Base-by-base conservation (phyloP, 1,284 basidiomycete genomes). In the Sporisorium reilianum region DNA sequence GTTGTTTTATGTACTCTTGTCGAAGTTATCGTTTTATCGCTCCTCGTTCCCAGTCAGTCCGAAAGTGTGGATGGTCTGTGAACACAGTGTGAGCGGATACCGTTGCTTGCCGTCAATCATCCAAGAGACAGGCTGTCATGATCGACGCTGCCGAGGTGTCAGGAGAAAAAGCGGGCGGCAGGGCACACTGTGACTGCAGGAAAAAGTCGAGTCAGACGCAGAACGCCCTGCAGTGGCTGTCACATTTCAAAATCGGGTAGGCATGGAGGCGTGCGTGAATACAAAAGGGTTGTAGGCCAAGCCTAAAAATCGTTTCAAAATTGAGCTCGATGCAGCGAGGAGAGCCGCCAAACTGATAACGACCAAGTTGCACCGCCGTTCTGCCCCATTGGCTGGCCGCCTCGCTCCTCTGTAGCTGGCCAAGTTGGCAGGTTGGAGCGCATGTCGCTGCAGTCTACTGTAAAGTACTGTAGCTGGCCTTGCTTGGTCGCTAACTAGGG, bases 271-370 rank as follows among this genome's bases (percentile, higher is more conserved):
- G 44, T 44, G 23, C 5, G 5, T 18, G 28, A 54, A 49, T 59
- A 50, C 64, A 65, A 60, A 50, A 41, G n/a, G 30, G n/a, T 49
- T 63, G 48, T 45, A 56, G 14, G 51, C 6, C 16, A 34, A 14
- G 34, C 4, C 26, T 51, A 10, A 38, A 48, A 46, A 23, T 20
- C 3, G n/a, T 42, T n/a, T 26, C 34, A 20, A 55, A 44, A 25
- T 38, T 38, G 0, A 32, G 11, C 26, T n/a, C 20, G 30, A 48
- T 34, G 32, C 32, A 34, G 28, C 28, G n/a, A 30, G 18, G 3
- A 44, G 44, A 50, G 32, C 45, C 48, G 63, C 52, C 53, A 65
- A 65, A 65, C 63, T 65, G 64, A 66, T 66, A 66, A 65, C 51
- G 42, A 9, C 23, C 26, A 44, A 48, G n/a, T 12, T 22, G 44